Base-by-base conservation (phyloP, 176 grass and related monocot genomes). In the Rhipidocladum racemiflorum region DNA sequence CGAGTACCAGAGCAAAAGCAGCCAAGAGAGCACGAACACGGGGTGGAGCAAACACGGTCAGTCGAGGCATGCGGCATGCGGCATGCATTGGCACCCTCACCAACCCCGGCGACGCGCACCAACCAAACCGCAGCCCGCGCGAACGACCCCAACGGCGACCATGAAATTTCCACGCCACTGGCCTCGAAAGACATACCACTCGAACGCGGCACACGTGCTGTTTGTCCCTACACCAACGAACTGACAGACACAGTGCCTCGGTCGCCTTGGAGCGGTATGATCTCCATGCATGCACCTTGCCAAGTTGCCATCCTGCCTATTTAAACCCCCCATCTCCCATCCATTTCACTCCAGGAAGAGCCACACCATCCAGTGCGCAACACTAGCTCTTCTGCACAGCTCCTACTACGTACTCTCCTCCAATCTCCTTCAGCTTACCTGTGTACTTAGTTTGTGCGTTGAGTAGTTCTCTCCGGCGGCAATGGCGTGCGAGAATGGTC, bases 401-500 rank as follows among this genome's bases (percentile, higher is more conserved):
- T 27, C n/a, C 25, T 35, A 14, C 18, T 3, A 14, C 34, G 34
- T 44, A 45, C 9, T 9, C 12, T 55, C 16, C 43, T 1, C 7
- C 21, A n/a, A 55, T 55, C 56, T 10, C 43, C 39, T 12, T 44
- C 67, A 7, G 72, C 38, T 42, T 65, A 51, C 16, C 3, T 59
- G 38, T 39, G 38, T 39, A 39, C 38, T 39, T 55, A 9, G 2
- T 55, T 55, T 8, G 78, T 46, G 80, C 16, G 27, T 60, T 29
- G 50, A 30, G 12, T 24, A 53, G 32, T 15, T 20, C n/a, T 53
- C 18, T 46, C 27, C 29, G 23, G 49, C 13, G 10, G 21, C 12
- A 9, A 90, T 86, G 84, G 74, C 46, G 72, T 83, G 48, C 46
- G 84, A 83, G n/a, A 83, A 83, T 40, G 79, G 57, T 50, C 11